phyloP scores from a whole-genome alignment of 2,329 filamentous ascomycete species.

The Epicoccum sorghinum region DNA sequence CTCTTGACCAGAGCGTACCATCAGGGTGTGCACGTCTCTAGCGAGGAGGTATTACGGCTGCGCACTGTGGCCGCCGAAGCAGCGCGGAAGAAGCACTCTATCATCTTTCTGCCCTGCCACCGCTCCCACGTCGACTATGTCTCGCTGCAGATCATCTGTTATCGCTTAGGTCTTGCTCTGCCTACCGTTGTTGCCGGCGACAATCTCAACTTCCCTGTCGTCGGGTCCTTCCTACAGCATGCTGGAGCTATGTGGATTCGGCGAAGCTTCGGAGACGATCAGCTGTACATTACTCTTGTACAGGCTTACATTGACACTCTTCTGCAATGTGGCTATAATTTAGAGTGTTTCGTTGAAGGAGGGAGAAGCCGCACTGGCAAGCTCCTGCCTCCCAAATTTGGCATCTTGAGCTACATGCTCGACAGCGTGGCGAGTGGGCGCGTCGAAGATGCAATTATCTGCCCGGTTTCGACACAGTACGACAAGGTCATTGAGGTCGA shows the following conservation, averaged over 20 bases:
- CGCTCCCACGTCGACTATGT: constrained; percentile 97
- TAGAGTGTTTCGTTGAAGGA: constrained; percentile 99
- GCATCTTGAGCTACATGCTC: constrained; percentile 88
- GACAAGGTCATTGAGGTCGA: constrained; percentile 96
- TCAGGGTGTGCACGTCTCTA: constrained; percentile 95
- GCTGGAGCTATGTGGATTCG: constrained; percentile 97
- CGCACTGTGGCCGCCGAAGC: constrained; percentile 83
- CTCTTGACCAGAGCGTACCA: constrained; percentile 92
- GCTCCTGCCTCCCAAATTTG: constrained; percentile 91
- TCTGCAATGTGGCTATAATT: constrained; percentile 87
- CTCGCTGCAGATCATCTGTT: constrained; percentile 92
- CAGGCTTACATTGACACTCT: constrained; percentile 95
- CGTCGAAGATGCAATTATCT: constrained; percentile 89
- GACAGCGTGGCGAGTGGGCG: constrained; percentile 88
- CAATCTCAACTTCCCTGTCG: constrained; percentile 91
- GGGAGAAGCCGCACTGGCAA: constrained; percentile 93
- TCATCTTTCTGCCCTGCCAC: constrained; percentile 94
- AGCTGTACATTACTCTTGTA: constrained; percentile 88
- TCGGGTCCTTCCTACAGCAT: constrained; percentile 90
- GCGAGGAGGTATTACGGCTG: constrained; percentile 86
- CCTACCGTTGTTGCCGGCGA: constrained; percentile 94
- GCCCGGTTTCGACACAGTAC: constrained; percentile 95
- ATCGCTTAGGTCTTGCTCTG: constrained; percentile 84
- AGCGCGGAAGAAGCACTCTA: constrained; percentile 86
- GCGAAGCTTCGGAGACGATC: constrained; percentile 88